These are phyloP conservation scores for Saturnispora quitensis DNA, from an alignment of 805 yeast species.

Conservation along the genomic window DNA sequence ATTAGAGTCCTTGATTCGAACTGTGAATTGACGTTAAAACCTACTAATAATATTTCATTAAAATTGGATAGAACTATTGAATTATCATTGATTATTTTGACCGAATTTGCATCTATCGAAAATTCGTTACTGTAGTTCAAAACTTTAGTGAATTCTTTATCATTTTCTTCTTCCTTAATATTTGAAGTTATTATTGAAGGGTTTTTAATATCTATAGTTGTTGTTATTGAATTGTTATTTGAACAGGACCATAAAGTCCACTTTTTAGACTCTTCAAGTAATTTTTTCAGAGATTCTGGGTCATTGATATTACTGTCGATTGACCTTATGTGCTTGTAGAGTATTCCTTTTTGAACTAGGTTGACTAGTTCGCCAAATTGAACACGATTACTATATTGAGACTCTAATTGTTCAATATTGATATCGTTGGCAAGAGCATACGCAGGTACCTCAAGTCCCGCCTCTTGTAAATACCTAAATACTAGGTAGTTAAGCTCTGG, in stretches of 20 bases:
- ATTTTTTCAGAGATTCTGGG: neutral
- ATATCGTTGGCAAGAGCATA: slow-evolving; percentile 74
- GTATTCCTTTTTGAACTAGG: slow-evolving; percentile 77
- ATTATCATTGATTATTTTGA: neutral
- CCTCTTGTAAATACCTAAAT: slow-evolving; percentile 88
- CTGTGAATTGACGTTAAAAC: neutral
- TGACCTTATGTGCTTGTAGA: slow-evolving; percentile 64
- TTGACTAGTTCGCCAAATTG: slow-evolving; percentile 78
- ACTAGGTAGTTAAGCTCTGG: slow-evolving; percentile 81
- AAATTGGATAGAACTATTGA: neutral
- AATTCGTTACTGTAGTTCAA: neutral
- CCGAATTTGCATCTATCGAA: neutral
- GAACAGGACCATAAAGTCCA: slow-evolving; percentile 1
- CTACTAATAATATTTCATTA: slow-evolving; percentile 12
- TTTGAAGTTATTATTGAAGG: neutral
- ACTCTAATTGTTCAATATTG: slow-evolving; percentile 48
- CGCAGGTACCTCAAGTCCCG: slow-evolving; percentile 69
- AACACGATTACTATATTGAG: slow-evolving; percentile 38
- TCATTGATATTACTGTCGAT: slow-evolving; percentile 22
- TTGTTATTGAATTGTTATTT: neutral
- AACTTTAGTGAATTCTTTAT: slow-evolving; percentile 3
- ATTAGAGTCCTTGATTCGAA: neutral
- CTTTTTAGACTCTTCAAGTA: neutral
- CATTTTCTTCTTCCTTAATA: neutral
- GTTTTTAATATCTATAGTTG: neutral